Evolutionary conservation across 768 basidiomycete species (phyloP), one percentile per base, ranked within the genome.

Genomic region (Cystobasidium onofrii): DNA sequence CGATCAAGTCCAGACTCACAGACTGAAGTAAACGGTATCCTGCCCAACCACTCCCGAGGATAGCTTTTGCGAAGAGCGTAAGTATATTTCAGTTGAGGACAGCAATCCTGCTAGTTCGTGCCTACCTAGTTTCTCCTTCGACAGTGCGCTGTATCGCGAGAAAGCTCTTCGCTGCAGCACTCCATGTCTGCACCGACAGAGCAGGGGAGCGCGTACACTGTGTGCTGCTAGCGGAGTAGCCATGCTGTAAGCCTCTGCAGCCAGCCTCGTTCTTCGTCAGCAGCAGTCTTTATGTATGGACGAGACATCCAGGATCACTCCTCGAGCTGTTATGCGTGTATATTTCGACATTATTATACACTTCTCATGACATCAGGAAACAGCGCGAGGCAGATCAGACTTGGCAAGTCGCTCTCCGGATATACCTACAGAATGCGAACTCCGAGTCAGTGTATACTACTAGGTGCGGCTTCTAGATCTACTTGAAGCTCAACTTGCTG

Each of bases 21-120:
- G 1, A 17, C 43, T 64, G 62, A 1, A 46, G 34, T 1, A 29
- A 15, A 7, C 44, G 34, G 33, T 73, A 73, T 20, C 73, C 73
- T n/a, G 10, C 73, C 73, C 73, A 73, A 1, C 73, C 73, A 18
- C 7, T 7, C n/a, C 71, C 71, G 33, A 73, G 60, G 39, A 73
- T 73, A n/a, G 63, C 63, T 64, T n/a, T n/a, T n/a, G n/a, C n/a
- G 39, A 36, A 41, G 10, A 39, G 63, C 4, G 27, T 64, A n/a
- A 15, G n/a, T n/a, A n/a, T n/a, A n/a, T n/a, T n/a, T 39, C 6
- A 31, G 43, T 9, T 34, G 43, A 17, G n/a, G 15, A 50, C 18
- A 4, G 18, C 20, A 9, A 15, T 7, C 46, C 15, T 39, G 39
- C 15, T 50, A 50, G n/a, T 15, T 50, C 3, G 46, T 7, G n/a